Conservation (phyloP, 164 flowering plant species). For the Aristolochia californica region DNA sequence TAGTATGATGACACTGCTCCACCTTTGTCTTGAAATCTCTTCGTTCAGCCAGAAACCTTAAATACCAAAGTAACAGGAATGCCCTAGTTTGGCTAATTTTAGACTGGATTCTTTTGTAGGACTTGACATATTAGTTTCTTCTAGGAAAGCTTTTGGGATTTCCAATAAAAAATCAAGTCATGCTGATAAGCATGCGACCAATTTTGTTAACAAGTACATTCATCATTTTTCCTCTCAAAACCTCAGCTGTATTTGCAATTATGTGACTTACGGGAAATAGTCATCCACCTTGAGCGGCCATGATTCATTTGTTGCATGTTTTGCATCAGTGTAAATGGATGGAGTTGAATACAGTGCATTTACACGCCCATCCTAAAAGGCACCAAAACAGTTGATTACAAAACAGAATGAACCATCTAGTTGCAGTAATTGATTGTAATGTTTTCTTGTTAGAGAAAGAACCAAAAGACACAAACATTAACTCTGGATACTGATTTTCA, state of each 20-base stretch:
- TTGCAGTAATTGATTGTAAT: neutral
- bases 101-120: no score
- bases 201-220: no score
- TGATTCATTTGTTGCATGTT: constrained; percentile 46
- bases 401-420: neutral
- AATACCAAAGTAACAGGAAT: no score
- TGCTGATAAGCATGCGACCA: no score
- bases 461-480: neutral
- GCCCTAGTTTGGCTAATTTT: no score
- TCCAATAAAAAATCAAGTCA: no score
- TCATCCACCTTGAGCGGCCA: constrained; percentile 92
- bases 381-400: constrained; percentile 2
- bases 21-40: no score
- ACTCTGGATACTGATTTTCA: no score
- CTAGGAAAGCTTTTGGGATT: no score
- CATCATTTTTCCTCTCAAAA: neutral
- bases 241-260: neutral
- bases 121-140: no score
- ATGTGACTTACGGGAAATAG: constrained; percentile 77
- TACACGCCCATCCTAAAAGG: constrained; percentile 84
- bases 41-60: no score
- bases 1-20: no score
- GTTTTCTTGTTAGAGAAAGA: neutral
- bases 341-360: constrained; percentile 95
- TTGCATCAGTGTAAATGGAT: constrained; percentile 87